Evolutionary conservation across 2,329 filamentous ascomycete genomes (phyloP).

Genomic region (Botrytis elliptica): DNA sequence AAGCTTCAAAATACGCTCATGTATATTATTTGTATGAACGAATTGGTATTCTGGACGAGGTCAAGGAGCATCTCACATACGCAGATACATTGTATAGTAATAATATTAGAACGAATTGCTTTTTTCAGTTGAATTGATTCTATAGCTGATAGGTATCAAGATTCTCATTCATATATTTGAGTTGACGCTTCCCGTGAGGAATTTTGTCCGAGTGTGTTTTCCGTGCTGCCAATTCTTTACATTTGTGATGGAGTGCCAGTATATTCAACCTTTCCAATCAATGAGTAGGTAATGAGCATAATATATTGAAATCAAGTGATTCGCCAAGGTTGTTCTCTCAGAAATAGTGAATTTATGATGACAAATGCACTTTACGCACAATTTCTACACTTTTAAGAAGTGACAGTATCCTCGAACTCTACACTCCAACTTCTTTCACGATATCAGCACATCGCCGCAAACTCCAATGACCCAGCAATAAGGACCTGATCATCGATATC

Average conservation of each 20-base stretch:
- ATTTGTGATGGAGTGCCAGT: background rate
- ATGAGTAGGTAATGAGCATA: background rate
- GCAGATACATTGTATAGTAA: background rate
- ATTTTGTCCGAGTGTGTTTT: background rate
- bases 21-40: background rate
- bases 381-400: background rate
- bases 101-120: background rate
- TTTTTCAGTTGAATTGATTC: rapidly evolving
- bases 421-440: background rate
- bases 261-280: background rate
- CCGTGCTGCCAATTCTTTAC: background rate
- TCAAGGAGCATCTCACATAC: background rate
- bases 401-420: background rate
- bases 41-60: background rate
- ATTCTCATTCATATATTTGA: background rate
- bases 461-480: background rate
- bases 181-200: background rate
- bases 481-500: background rate
- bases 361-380: background rate
- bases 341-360: background rate
- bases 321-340: background rate
- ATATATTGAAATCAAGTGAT: background rate
- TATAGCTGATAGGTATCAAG: rapidly evolving
- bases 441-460: background rate
- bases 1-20: background rate